phyloP scores from a whole-genome alignment of 139 green algal species.

The Chlorella sorokiniana region DNA sequence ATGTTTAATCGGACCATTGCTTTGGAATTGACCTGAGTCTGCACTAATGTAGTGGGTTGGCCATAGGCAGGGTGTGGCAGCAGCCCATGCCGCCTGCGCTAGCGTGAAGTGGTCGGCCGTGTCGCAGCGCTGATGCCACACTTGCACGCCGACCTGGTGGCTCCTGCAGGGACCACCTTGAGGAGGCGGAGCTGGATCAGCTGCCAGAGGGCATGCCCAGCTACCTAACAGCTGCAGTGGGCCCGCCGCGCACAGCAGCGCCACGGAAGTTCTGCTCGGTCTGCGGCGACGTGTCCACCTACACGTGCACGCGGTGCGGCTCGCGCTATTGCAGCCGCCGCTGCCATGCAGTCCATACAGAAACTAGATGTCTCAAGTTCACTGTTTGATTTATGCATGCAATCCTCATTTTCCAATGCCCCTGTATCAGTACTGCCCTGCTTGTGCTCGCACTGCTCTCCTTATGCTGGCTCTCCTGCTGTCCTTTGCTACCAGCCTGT shows the following conservation, averaged over 20 bases:
- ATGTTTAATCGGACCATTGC: no score
- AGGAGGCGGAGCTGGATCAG: constrained; percentile 66
- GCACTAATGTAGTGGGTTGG: no score
- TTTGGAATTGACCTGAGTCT: no score
- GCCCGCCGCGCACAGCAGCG: constrained; percentile 45
- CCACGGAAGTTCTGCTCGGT: constrained; percentile 75
- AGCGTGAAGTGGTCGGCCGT: no score
- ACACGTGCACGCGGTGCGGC: constrained; percentile 84
- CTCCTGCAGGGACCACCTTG: constrained; percentile 52
- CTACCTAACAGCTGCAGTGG: constrained; percentile 70
- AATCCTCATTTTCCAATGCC: no score
- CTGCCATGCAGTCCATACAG: constrained; percentile 74
- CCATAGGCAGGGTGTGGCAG: no score
- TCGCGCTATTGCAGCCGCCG: constrained; percentile 72
- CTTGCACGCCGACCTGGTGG: background rate
- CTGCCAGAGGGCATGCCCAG: constrained; percentile 50
- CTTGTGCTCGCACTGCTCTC: no score
- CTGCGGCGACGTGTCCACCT: constrained; percentile 52
- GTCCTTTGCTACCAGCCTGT: no score
- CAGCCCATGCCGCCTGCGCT: no score
- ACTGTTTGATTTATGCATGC: no score
- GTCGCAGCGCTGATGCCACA: background rate
- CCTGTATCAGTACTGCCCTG: no score
- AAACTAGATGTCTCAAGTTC: constrained; percentile 90
- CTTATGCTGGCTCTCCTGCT: no score